A percentile compares a stretch with the other conserved stretches of the same genome.
These are phyloP conservation scores for Murraya koenigii DNA, from an alignment of 345 rosid genomes.

Conservation along the genomic window DNA sequence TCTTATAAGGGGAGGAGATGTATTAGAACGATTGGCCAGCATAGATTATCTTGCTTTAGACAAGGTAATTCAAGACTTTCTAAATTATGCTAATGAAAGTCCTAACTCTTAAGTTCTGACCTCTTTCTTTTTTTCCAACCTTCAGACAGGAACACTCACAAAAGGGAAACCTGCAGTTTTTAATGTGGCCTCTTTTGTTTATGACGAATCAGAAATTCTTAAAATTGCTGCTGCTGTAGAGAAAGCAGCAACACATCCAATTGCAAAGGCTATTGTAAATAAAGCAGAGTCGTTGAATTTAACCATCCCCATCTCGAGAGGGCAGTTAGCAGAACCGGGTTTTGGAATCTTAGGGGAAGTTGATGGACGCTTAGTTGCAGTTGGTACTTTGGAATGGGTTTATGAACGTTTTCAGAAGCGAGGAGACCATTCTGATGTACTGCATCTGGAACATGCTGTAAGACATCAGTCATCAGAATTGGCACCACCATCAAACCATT, in stretches of 20 bases:
- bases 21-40: conserved; percentile 83
- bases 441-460: conserved; percentile 45
- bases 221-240: conserved; percentile 92
- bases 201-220: conserved; percentile 70
- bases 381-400: conserved; percentile 87
- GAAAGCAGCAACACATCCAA: conserved; percentile 84
- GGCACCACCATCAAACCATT: conserved; percentile 47
- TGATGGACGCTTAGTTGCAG: conserved; percentile 80
- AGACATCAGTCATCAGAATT: conserved; percentile 36
- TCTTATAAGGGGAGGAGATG: conserved; percentile 96
- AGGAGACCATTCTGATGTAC: conserved; percentile 40
- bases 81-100: background rate
- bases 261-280: conserved; percentile 78
- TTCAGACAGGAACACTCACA: conserved; percentile 93
- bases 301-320: conserved; percentile 70
- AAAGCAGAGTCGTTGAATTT: conserved; percentile 62
- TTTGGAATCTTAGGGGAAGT: conserved; percentile 92
- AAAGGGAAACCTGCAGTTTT: conserved; percentile 87
- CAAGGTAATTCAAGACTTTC: conserved; percentile 49
- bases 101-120: background rate
- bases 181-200: conserved; percentile 57
- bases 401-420: conserved; percentile 58
- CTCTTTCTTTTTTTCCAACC: conserved; percentile 2
- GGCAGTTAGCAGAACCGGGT: conserved; percentile 90
- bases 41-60: conserved; percentile 77